phyloP scores from a whole-genome alignment of 1,284 basidiomycete species.

The Inonotus hispidus region DNA sequence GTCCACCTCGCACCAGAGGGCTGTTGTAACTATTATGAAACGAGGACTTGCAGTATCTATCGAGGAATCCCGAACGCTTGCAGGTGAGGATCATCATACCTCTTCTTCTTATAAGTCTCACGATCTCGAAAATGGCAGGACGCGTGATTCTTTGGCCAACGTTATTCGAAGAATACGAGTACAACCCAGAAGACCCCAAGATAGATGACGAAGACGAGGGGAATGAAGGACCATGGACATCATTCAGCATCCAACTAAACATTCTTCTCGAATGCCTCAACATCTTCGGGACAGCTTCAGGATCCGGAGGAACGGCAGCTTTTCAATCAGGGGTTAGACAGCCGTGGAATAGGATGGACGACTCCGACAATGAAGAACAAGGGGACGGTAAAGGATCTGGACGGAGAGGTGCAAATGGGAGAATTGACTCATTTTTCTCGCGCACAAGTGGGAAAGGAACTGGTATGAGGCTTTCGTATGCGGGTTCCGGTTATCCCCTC shows the following conservation, averaged over 20 bases:
- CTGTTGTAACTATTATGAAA: slow-evolving; percentile 14
- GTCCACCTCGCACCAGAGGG: slow-evolving; percentile 11
- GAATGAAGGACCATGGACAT: slow-evolving; percentile 20
- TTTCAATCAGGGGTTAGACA: slow-evolving; percentile 4
- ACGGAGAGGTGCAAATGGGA: slow-evolving; percentile 19
- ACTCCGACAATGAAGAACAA: slow-evolving; percentile 14
- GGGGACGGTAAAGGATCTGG: slow-evolving; percentile 17
- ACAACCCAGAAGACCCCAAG: slow-evolving; percentile 24
- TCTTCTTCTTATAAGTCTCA: not conserved
- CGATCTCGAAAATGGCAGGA: slow-evolving; percentile 28
- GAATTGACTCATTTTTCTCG: slow-evolving; percentile 50
- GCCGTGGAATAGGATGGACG: slow-evolving; percentile 13
- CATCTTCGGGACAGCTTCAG: slow-evolving; percentile 47
- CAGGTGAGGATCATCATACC: not conserved
- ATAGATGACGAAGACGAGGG: slow-evolving; percentile 20
- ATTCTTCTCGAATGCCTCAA: slow-evolving; percentile 49
- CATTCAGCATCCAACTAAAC: slow-evolving; percentile 44
- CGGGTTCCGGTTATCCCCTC: slow-evolving; percentile 75
- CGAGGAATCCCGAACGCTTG: slow-evolving; percentile 14
- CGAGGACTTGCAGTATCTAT: slow-evolving; percentile 9
- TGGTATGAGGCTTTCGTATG: slow-evolving; percentile 81
- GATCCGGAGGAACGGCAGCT: slow-evolving; percentile 9
- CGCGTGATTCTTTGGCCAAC: slow-evolving; percentile 41
- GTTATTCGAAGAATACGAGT: slow-evolving; percentile 40
- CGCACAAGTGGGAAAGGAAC: slow-evolving; percentile 58